These are phyloP conservation scores for Neocatenulostroma microsporum DNA, from an alignment of 2,329 filamentous ascomycete genomes.

Conservation along the genomic window DNA sequence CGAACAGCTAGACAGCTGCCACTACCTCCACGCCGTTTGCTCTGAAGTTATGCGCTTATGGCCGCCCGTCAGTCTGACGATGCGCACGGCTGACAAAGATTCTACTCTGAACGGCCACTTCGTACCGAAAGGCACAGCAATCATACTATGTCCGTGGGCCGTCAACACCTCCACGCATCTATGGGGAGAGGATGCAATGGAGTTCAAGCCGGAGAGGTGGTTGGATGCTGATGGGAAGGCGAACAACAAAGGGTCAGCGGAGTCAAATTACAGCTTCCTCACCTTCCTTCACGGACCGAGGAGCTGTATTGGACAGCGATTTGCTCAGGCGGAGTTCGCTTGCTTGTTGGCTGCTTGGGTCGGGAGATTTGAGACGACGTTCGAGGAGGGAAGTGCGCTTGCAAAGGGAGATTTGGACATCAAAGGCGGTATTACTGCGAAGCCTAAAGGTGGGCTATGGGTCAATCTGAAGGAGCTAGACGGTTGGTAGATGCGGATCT, in stretches of 20 bases:
- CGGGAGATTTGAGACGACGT: constrained; percentile 62
- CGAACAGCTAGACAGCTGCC: constrained; percentile 60
- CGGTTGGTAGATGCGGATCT: no score
- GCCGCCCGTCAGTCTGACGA: constrained; percentile 62
- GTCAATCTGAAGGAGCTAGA: constrained; percentile 60
- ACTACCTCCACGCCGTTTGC: constrained; percentile 72
- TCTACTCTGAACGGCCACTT: constrained; percentile 57
- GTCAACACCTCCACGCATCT: constrained; percentile 60
- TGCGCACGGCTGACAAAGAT: constrained; percentile 57
- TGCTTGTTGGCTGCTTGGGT: constrained; percentile 71
- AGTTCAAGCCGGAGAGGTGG: constrained; percentile 77
- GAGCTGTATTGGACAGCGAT: constrained; percentile 71
- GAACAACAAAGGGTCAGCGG: constrained; percentile 62
- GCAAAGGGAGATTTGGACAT: constrained; percentile 53
- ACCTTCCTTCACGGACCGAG: constrained; percentile 82
- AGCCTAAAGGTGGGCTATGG: constrained; percentile 64
- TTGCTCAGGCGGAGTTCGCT: constrained; percentile 78
- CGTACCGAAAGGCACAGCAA: constrained; percentile 61
- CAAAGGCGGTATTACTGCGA: constrained; percentile 61
- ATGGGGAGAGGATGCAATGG: constrained; percentile 68
- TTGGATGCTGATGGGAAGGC: constrained; percentile 44
- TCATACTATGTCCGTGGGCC: constrained; percentile 59
- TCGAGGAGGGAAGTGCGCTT: constrained; percentile 47
- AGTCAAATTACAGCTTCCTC: constrained; percentile 67
- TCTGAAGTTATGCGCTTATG: constrained; percentile 69